Percentiles rank a stretch among this genome's conserved stretches.
phyloP scores from a whole-genome alignment of 1,284 basidiomycete species.

The Melampsora americana region DNA sequence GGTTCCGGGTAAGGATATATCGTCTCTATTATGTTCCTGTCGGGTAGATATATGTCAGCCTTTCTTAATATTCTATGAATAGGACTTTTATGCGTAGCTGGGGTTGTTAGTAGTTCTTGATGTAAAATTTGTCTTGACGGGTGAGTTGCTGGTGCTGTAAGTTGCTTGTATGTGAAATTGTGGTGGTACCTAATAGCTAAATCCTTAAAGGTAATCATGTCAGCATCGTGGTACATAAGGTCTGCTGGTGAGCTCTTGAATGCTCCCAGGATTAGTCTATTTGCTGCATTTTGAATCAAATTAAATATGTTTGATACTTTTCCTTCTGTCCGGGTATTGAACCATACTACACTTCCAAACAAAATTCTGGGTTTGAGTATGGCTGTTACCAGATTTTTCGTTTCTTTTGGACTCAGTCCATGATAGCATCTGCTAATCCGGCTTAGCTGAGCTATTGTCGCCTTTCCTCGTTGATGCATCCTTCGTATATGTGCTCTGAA shows the following conservation, averaged over 20 bases:
- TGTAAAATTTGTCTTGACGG: background rate
- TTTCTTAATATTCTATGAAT: background rate
- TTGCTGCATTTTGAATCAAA: background rate
- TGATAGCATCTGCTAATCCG: background rate
- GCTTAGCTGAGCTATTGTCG: background rate
- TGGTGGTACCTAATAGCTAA: background rate
- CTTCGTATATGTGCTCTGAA: background rate
- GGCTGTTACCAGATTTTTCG: background rate
- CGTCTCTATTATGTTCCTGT: background rate
- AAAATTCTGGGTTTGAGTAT: conserved; percentile 9
- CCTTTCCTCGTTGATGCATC: background rate
- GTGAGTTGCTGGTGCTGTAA: background rate
- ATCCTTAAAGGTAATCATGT: background rate
- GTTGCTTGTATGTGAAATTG: background rate
- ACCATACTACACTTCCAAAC: conserved; percentile 28
- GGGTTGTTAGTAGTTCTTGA: background rate
- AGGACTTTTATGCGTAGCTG: background rate
- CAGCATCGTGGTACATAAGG: background rate
- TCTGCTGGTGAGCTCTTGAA: background rate
- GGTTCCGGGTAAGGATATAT: background rate
- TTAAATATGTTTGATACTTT: background rate
- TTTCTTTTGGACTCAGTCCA: conserved; percentile 11
- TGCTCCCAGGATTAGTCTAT: background rate
- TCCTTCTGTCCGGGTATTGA: background rate
- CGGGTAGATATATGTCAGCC: background rate